A percentile compares a stretch with the other conserved stretches of the same genome.
Evolutionary conservation across 179 eudicot genomes (phyloP).

Genomic region (Nepenthes alata): DNA sequence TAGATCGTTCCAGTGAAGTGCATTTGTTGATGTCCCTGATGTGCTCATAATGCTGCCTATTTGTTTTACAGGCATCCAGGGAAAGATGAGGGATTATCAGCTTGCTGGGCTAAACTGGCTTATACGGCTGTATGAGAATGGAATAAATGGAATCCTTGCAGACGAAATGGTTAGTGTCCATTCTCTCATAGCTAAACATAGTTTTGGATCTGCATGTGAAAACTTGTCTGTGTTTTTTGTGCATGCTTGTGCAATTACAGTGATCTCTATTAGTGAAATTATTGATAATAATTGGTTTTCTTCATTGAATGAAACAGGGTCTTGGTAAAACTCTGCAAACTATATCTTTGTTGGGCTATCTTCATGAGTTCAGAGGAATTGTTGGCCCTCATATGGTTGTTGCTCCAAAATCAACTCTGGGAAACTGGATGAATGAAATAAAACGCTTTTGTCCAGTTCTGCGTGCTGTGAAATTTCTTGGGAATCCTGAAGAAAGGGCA

Average conservation of each 20-base stretch:
- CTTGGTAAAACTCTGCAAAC: constrained; percentile 97
- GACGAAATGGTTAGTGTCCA: constrained; percentile 74
- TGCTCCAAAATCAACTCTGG: constrained; percentile 94
- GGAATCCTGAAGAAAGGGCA: constrained; percentile 93
- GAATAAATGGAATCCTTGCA: constrained; percentile 93
- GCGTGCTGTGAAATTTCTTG: constrained; percentile 81
- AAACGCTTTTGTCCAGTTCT: constrained; percentile 75
- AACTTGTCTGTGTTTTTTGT: not conserved
- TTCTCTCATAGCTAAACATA: not conserved
- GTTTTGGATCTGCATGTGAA: not conserved
- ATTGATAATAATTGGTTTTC: not conserved
- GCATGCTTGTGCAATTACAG: not conserved
- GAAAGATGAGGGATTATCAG: constrained; percentile 97
- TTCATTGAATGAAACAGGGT: constrained; percentile 32
- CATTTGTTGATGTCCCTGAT: not conserved
- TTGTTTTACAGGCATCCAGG: constrained; percentile 62
- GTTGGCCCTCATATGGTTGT: constrained; percentile 99
- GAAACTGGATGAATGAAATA: constrained; percentile 98
- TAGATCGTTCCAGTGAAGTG: too few species aligned
- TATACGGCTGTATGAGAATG: constrained; percentile 89
- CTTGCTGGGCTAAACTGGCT: constrained; percentile 97
- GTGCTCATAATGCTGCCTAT: not conserved
- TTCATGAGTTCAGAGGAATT: constrained; percentile 87
- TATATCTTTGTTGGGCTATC: constrained; percentile 79
- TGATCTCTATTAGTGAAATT: not conserved